Evolutionary conservation across 495 filamentous ascomycete genomes (phyloP), one percentile per base, ranked within the genome.

Genomic region (Aspergillus coremiiformis): DNA sequence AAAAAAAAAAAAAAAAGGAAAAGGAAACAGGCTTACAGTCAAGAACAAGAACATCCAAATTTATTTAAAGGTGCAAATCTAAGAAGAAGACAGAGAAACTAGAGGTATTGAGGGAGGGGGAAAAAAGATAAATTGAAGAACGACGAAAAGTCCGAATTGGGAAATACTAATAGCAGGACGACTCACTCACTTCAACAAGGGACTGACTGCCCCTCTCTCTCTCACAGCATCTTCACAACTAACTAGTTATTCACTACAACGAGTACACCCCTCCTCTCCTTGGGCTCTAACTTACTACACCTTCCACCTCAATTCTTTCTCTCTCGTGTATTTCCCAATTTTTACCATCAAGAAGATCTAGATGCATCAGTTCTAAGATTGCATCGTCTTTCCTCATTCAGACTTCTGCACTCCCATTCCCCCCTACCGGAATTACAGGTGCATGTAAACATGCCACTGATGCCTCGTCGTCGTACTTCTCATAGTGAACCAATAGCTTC

Each of bases 381-480:
- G 27, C 29, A 35, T 32, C 32, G 12, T 22, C 44, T 46, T 54
- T 39, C 44, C 47, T 56, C 54, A 35, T 35, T 48, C 47, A 20
- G 20, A 19, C 41, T 39, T 49, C 39, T 45, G 46, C 45, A 61
- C 52, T 51, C 43, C 44, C 50, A 19, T 44, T 26, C 11, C 20
- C 47, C 47, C 35, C 15, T 23, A 20, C 30, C 39, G 27, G 19
- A 29, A 22, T 51, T 51, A 44, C 56, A 49, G 30, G 48, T 53
- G 39, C 32, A 58, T 62, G 52, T 56, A 58, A 58, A 53, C 21
- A 56, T 42, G 15, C 30, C 39, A 26, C 66, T 47, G 54, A 74
- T 75, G 72, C 69, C 70, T 61, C 70, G 69, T 54, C 72, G 70
- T 45, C 66, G 69, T 64, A 62, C 66, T 23, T 72, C 70, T 26